Evolutionary conservation across 2,329 filamentous ascomycete genomes (phyloP), one percentile per base, ranked within the genome.

Genomic region (Fusarium nelsonii): DNA sequence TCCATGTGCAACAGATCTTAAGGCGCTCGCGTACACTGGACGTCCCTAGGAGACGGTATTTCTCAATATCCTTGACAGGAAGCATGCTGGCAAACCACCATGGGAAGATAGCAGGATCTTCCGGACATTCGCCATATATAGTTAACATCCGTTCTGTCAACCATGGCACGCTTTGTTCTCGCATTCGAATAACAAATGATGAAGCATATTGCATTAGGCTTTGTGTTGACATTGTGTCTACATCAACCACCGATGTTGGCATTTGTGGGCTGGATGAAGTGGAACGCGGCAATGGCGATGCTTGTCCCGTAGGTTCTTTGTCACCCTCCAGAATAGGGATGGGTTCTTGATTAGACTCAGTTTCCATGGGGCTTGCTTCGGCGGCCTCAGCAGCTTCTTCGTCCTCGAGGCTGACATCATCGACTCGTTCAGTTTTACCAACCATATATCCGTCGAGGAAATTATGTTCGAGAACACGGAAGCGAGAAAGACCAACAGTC

Each of bases 71-170:
- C 15, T 87, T 85, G 37, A 96, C 89, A 0, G 93, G 93, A 14
- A 97, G 79, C 20, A 96, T 89, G 74, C 89, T 92, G 11, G 92
- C 94, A 70, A 97, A 91, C 94, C 94, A 97, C 85, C 94, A 97
- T 0, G 94, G 92, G 70, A 97, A 96, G 2, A 88, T 78, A 4
- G 90, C 90, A 1, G 93, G 90, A 73, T 97, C 92, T 16, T 87
- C 83, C 0, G 93, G 94, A 20, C 90, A 91, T 60, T 91, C 88
- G 14, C 94, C 94, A 69, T 95, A 96, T 8, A 92, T 89, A 33
- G 88, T 81, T 32, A 94, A 81, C 34, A 94, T 90, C 10, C 90
- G 87, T 40, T 89, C 85, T 57, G 92, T 88, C 30, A 97, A 82
- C 93, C 93, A 97, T 0, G 87, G 86, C 1, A 90, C 91, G 60